These are phyloP conservation scores for Rhizomucor pusillus DNA, from an alignment of 371 early-diverging fungal species.

Conservation along the genomic window DNA sequence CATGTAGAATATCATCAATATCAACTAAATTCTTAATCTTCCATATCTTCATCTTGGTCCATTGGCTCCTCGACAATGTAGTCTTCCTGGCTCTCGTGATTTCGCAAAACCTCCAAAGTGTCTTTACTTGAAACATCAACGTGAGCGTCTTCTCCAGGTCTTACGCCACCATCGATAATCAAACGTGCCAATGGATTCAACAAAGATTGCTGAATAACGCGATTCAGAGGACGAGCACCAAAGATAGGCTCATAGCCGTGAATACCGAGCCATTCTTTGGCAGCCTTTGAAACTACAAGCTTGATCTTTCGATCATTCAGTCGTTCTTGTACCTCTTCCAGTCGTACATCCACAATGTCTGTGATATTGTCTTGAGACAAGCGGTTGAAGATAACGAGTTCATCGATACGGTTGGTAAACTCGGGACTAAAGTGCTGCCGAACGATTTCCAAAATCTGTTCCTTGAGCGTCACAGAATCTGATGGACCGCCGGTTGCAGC, in stretches of 20 bases:
- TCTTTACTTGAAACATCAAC: conserved; percentile 37
- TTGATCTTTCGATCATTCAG: conserved; percentile 72
- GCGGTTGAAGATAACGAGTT: conserved; percentile 82
- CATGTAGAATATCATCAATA: too few relatives aligned
- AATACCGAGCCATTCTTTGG: conserved; percentile 77
- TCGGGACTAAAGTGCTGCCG: conserved; percentile 86
- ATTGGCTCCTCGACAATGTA: conserved; percentile 42
- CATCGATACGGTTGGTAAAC: conserved; percentile 91
- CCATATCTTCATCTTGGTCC: conserved; percentile 34
- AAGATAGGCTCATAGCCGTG: conserved; percentile 83
- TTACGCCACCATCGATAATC: conserved; percentile 76
- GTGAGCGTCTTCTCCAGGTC: conserved; percentile 60
- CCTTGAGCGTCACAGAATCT: conserved; percentile 49
- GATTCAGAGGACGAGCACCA: conserved; percentile 84
- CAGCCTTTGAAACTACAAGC: conserved; percentile 61
- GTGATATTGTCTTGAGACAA: conserved; percentile 69
- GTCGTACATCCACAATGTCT: conserved; percentile 82
- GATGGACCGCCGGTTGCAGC: conserved; percentile 26
- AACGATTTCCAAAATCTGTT: conserved; percentile 64
- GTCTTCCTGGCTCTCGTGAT: conserved; percentile 44
- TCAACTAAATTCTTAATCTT: too few relatives aligned
- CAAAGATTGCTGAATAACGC: conserved; percentile 77
- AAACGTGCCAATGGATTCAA: conserved; percentile 79
- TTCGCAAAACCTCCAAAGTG: conserved; percentile 32
- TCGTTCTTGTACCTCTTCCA: conserved; percentile 72